Conservation (phyloP, 2,329 filamentous ascomycete species). For the Pezicula radicicola region DNA sequence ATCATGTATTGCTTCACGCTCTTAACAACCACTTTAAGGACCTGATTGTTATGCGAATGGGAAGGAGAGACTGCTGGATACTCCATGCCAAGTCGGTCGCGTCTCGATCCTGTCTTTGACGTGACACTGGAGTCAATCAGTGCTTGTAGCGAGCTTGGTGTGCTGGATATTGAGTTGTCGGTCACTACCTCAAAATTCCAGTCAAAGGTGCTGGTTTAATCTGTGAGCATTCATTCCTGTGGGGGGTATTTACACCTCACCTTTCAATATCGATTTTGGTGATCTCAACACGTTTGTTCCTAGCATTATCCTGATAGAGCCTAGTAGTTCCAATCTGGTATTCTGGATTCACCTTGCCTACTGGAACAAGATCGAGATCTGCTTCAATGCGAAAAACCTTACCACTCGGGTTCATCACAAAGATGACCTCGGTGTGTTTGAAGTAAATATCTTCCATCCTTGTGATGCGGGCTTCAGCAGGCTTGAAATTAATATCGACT, state of each 20-base stretch:
- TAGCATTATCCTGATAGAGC: slow-evolving; percentile 16
- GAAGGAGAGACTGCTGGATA: slow-evolving; percentile 19
- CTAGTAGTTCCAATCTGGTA: slow-evolving; percentile 22
- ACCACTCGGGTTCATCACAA: slow-evolving; percentile 14
- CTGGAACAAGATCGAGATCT: slow-evolving; percentile 18
- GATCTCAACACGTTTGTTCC: slow-evolving; percentile 23
- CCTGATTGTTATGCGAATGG: slow-evolving; percentile 6
- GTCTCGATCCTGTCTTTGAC: slow-evolving; percentile 7
- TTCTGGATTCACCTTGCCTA: slow-evolving; percentile 2
- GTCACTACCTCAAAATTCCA: slow-evolving; percentile 27
- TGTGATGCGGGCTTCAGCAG: slow-evolving; percentile 5
- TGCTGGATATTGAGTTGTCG: slow-evolving; percentile 17
- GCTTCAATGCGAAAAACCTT: slow-evolving; percentile 21
- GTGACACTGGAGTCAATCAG: slow-evolving; percentile 18
- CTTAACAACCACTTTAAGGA: slow-evolving; percentile 17
- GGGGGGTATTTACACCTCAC: slow-evolving; percentile 8
- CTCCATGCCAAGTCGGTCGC: slow-evolving; percentile 17
- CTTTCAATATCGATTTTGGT: slow-evolving; percentile 23
- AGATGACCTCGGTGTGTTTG: slow-evolving; percentile 20
- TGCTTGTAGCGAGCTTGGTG: slow-evolving; percentile 11
- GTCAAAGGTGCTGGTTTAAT: slow-evolving; percentile 19
- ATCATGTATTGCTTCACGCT: slow-evolving; percentile 23
- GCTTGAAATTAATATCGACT: slow-evolving; percentile 12
- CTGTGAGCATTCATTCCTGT: slow-evolving; percentile 1
- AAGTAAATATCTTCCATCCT: slow-evolving; percentile 13